Conservation (phyloP, 139 green algal genomes). For the Raphidocelis subcapitata region DNA sequence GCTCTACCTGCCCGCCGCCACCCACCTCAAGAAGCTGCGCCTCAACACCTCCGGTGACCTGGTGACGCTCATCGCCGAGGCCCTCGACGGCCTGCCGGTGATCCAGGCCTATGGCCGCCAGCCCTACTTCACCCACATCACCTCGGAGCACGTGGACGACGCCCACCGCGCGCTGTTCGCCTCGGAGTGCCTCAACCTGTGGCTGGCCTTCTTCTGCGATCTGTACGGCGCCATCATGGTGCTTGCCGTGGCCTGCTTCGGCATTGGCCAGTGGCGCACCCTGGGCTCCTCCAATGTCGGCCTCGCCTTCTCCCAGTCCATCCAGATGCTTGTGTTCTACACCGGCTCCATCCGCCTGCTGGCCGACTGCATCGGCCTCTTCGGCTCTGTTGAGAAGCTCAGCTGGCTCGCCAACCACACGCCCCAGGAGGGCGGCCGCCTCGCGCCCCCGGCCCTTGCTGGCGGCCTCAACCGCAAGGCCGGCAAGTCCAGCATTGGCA, state of each 20-base stretch:
- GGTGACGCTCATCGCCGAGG: constrained; percentile 58
- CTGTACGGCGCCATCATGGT: constrained; percentile 46
- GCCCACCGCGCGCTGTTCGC: constrained; percentile 53
- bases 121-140: constrained; percentile 48
- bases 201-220: constrained; percentile 64
- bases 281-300: constrained; percentile 52
- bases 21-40: constrained; percentile 55
- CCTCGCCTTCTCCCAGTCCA: constrained; percentile 67
- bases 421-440: constrained; percentile 31
- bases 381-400: constrained; percentile 47
- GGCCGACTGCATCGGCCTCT: constrained; percentile 40
- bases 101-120: constrained; percentile 55
- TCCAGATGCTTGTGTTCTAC: constrained; percentile 54
- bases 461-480: neutral
- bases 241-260: constrained; percentile 45
- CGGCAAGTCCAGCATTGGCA: neutral
- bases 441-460: no score
- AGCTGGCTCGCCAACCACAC: constrained; percentile 49
- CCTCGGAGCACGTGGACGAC: constrained; percentile 37
- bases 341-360: constrained; percentile 45
- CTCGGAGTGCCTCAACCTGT: constrained; percentile 60
- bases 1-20: constrained; percentile 62
- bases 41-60: constrained; percentile 39
- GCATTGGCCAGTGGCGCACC: constrained; percentile 31
- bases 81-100: constrained; percentile 57